Evolutionary conservation across 768 basidiomycete genomes (phyloP), one percentile per base, ranked within the genome.

Genomic region (Termitomyces sp.): DNA sequence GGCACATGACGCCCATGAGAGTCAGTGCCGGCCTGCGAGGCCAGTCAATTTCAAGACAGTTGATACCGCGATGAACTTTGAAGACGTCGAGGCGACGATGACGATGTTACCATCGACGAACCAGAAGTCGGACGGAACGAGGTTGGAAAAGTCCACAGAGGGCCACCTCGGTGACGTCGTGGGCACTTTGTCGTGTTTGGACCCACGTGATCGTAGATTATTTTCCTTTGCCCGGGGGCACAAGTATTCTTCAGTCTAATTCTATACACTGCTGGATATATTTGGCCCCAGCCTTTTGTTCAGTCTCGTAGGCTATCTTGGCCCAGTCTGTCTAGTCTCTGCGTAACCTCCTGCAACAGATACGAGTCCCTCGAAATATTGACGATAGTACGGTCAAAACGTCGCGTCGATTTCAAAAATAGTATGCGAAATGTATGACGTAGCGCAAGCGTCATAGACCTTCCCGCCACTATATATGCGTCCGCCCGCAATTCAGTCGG

Each of bases 91-190:
- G 1, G 83, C 78, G 52, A 88, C 68, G 52, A 90, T 76, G 52
- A 89, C 71, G 42, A 88, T 72, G 64, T 88, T 90, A 11, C 88
- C 88, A 62, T 90, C 88, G 0, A 70, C 59, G 65, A 90, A 90
- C 86, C 86, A 90, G 64, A 89, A 80, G 60, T 87, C 84, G 1
- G 85, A 81, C 25, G 75, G 73, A 47, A 76, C 58, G 43, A 78
- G 68, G 47, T 67, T 68, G 47, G 59, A 53, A 50, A 56, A 59
- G 34, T 56, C 44, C 32, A 12, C 19, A 30, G 53, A 27, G 32
- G 30, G 44, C 5, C 25, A 45, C 28, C 47, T 17, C 2, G 32
- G 43, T 37, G 39, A n/a, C n/a, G n/a, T n/a, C n/a, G n/a, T n/a
- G n/a, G n/a, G n/a, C n/a, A n/a, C n/a, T n/a, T n/a, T n/a, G n/a